These are phyloP conservation scores for Samsoniella hepiali DNA, from an alignment of 2,329 filamentous ascomycete genomes.

Conservation along the genomic window DNA sequence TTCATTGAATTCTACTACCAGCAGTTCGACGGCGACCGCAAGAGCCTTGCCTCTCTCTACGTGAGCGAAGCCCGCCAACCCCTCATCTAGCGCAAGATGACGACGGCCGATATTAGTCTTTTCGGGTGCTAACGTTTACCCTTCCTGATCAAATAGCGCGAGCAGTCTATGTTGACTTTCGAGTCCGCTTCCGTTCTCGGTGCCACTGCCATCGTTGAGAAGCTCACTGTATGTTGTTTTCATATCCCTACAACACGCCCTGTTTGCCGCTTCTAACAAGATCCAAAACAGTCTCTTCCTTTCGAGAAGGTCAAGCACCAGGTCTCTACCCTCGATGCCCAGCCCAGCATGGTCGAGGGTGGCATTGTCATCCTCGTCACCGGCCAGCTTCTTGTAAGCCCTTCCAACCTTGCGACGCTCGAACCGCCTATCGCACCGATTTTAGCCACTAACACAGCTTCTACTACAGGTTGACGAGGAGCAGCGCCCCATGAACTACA, in stretches of 20 bases:
- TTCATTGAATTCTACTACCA: constrained; percentile 91
- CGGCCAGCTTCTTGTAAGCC: constrained; percentile 73
- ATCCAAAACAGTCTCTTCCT: constrained; percentile 59
- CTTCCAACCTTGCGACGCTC: constrained; percentile 10
- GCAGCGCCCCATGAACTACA: constrained; percentile 84
- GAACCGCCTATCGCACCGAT: not conserved
- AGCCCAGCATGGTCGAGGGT: constrained; percentile 64
- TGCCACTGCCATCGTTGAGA: constrained; percentile 65
- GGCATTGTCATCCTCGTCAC: constrained; percentile 86
- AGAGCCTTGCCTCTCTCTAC: constrained; percentile 68
- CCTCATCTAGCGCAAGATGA: constrained; percentile 12
- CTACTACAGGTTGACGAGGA: constrained; percentile 73
- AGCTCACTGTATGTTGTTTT: constrained; percentile 64
- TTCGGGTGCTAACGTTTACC: constrained; percentile 4
- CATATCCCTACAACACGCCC: not conserved
- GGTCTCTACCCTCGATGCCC: constrained; percentile 74
- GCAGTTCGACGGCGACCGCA: constrained; percentile 74
- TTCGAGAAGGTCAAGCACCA: constrained; percentile 80
- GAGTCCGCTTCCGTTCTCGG: constrained; percentile 70
- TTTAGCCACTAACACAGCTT: not conserved
- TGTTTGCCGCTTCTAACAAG: not conserved
- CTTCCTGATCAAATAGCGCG: constrained; percentile 52
- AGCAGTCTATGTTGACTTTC: constrained; percentile 90
- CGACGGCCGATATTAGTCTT: not conserved
- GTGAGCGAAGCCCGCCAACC: constrained; percentile 51